Percentiles rank a stretch among this genome's conserved stretches.
These are phyloP conservation scores for Pyricularia sp. DNA, from an alignment of 2,329 filamentous ascomycete genomes.

Conservation along the genomic window DNA sequence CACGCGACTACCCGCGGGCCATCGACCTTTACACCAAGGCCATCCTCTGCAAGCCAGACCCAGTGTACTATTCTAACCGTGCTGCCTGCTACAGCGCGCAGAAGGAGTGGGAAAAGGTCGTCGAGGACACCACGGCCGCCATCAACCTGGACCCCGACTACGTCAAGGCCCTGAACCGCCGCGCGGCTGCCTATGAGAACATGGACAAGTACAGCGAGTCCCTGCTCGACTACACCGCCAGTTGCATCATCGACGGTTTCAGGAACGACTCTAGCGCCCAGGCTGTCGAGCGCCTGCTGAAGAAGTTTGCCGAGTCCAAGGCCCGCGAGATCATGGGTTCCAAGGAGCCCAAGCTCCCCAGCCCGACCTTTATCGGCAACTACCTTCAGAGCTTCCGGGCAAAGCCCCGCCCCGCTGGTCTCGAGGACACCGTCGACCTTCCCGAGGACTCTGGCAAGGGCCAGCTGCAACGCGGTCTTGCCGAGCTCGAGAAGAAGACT, in stretches of 20 bases:
- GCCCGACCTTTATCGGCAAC: conserved; percentile 94
- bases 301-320: conserved; percentile 94
- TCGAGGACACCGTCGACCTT: conserved; percentile 75
- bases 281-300: conserved; percentile 84
- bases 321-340: conserved; percentile 82
- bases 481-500: conserved; percentile 76
- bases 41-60: conserved; percentile 92
- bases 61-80: conserved; percentile 97
- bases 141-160: conserved; percentile 92
- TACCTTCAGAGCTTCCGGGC: conserved; percentile 97
- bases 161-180: conserved; percentile 93
- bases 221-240: conserved; percentile 93
- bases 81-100: conserved; percentile 95
- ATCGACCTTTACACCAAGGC: conserved; percentile 95
- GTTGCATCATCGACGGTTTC: conserved; percentile 98
- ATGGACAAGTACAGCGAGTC: conserved; percentile 86
- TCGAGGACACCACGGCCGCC: conserved; percentile 93
- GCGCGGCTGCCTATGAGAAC: conserved; percentile 94
- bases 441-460: conserved; percentile 71
- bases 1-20: conserved; percentile 86
- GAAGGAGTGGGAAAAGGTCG: conserved; percentile 87
- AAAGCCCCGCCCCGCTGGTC: conserved; percentile 66
- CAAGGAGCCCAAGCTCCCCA: conserved; percentile 80
- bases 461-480: conserved; percentile 74
- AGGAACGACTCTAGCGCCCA: conserved; percentile 82